phyloP scores from a whole-genome alignment of 805 yeast species.

The Yarrowia sp. region DNA sequence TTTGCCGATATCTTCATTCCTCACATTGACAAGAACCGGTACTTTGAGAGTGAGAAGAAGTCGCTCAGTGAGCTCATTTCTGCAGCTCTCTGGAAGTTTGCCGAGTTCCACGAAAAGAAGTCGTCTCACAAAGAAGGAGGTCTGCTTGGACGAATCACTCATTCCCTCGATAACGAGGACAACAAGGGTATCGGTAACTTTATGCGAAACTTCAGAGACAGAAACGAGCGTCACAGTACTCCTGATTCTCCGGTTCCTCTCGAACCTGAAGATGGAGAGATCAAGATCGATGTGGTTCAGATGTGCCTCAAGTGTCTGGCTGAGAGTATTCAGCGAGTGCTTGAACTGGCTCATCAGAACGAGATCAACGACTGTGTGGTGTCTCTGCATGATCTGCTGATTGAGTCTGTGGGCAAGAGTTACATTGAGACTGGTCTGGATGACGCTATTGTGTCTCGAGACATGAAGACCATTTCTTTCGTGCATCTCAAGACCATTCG shows the following conservation, averaged over 20 bases:
- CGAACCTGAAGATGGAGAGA: constrained; percentile 39
- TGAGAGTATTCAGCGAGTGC: constrained; percentile 77
- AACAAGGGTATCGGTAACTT: constrained; percentile 50
- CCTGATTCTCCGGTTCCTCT: constrained; percentile 24
- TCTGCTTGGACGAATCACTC: constrained; percentile 43
- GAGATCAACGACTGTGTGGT: constrained; percentile 65
- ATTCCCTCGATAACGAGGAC: constrained; percentile 35
- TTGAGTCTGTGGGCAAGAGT: constrained; percentile 73
- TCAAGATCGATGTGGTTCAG: constrained; percentile 61
- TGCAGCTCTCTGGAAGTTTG: constrained; percentile 56
- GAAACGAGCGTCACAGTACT: constrained; percentile 31
- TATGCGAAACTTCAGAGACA: constrained; percentile 45
- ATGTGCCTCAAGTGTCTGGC: constrained; percentile 70
- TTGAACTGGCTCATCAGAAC: constrained; percentile 68
- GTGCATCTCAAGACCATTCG: constrained; percentile 59
- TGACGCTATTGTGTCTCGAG: constrained; percentile 53
- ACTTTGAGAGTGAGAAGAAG: constrained; percentile 74
- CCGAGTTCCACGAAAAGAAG: constrained; percentile 52
- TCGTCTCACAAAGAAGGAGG: constrained; percentile 49
- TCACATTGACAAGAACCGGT: constrained; percentile 68
- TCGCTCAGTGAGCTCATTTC: constrained; percentile 59
- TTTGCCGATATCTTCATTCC: constrained; percentile 76
- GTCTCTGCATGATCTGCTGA: constrained; percentile 69
- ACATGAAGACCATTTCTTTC: constrained; percentile 50
- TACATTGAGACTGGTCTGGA: constrained; percentile 81